Percentiles rank a stretch among this genome's conserved stretches.
These are phyloP conservation scores for Fusarium concolor DNA, from an alignment of 2,329 filamentous ascomycete genomes.

Conservation along the genomic window DNA sequence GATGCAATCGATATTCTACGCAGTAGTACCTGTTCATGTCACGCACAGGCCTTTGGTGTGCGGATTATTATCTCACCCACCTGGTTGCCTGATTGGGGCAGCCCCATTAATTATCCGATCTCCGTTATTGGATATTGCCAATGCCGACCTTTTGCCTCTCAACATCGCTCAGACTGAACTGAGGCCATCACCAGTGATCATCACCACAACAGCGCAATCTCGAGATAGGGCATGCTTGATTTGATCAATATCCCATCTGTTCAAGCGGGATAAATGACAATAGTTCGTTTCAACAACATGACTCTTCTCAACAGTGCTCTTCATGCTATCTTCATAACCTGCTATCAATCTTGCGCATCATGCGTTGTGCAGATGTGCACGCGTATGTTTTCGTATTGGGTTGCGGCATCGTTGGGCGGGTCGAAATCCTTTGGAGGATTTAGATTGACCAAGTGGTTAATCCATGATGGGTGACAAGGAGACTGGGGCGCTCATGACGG, in stretches of 20 bases:
- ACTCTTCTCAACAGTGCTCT: neutral
- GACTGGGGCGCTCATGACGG: slow-evolving; percentile 7
- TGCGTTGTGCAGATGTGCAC: slow-evolving; percentile 2
- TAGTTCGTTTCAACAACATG: neutral
- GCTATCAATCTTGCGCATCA: slow-evolving; percentile 5
- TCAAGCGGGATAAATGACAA: neutral
- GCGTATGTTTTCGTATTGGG: slow-evolving; percentile 7
- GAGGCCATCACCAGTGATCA: slow-evolving; percentile 33
- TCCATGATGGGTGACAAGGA: slow-evolving; percentile 14
- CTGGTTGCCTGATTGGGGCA: neutral
- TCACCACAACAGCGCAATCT: slow-evolving; percentile 17
- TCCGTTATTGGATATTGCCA: slow-evolving; percentile 10
- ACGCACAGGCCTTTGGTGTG: no score
- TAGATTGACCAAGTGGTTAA: slow-evolving; percentile 34
- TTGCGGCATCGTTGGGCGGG: slow-evolving; percentile 8
- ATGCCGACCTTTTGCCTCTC: slow-evolving; percentile 20
- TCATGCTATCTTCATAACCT: slow-evolving; percentile 1
- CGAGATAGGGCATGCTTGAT: slow-evolving; percentile 1
- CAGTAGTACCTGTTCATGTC: no score
- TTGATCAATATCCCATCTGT: neutral
- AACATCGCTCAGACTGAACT: slow-evolving; percentile 25
- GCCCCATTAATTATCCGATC: slow-evolving; percentile 23
- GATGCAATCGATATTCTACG: no score
- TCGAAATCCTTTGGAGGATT: slow-evolving; percentile 13
- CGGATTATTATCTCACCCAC: no score